phyloP scores from a whole-genome alignment of 805 yeast species.

The Yarrowia keelungensis region DNA sequence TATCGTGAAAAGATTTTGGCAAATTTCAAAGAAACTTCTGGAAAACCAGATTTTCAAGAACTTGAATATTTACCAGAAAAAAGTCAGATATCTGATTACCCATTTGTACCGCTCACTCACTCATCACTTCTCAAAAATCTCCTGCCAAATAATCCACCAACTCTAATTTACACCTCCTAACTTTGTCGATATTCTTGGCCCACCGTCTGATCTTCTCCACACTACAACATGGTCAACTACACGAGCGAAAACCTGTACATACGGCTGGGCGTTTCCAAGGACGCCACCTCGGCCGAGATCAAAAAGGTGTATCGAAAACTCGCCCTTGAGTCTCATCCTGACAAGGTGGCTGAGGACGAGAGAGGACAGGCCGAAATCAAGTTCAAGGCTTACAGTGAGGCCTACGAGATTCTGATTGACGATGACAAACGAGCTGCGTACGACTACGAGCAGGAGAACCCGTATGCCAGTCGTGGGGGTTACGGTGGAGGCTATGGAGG shows the following conservation, averaged over 20 bases:
- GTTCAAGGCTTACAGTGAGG: conserved; percentile 84
- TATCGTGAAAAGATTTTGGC: background rate
- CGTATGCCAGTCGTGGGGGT: conserved; percentile 45
- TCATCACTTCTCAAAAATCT: no score
- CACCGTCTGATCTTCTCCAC: background rate
- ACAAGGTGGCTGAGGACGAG: conserved; percentile 74
- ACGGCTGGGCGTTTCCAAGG: conserved; percentile 68
- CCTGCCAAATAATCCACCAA: no score
- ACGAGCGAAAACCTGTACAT: conserved; percentile 57
- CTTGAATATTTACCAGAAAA: no score
- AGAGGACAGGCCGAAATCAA: conserved; percentile 74
- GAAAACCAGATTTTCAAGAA: no score
- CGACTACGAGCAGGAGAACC: conserved; percentile 48
- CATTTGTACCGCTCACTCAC: no score
- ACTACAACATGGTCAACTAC: conserved; percentile 20
- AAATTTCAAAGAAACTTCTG: background rate
- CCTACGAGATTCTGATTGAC: conserved; percentile 83
- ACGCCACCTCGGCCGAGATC: conserved; percentile 75
- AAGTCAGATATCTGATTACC: no score
- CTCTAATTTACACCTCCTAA: conserved; percentile 1
- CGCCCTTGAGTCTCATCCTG: conserved; percentile 88
- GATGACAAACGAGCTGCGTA: conserved; percentile 52
- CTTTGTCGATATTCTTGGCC: background rate
- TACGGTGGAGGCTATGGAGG: conserved; percentile 50
- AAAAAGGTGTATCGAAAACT: conserved; percentile 83